Base-by-base conservation (phyloP, 805 yeast genomes). In the Ogataea nonfermentans region DNA sequence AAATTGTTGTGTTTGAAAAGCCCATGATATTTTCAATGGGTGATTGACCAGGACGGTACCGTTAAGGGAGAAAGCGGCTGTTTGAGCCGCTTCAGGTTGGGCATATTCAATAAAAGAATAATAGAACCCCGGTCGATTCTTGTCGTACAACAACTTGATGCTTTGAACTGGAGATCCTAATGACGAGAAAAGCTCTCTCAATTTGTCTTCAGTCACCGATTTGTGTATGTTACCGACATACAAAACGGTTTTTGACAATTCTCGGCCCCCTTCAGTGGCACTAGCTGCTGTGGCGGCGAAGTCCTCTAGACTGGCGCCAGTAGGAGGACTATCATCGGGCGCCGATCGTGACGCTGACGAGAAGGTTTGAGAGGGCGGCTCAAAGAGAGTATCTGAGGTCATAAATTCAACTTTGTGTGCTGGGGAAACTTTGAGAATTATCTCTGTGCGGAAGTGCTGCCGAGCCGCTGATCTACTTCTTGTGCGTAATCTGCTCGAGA, bases 61-160 rank as follows among this genome's bases (percentile, higher is more conserved):
- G 51, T 82, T 75, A 43, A 85, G 66, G 9, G 77, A 64, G 36
- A 71, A 72, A 38, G 80, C 66, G 1, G 93, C 91, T 45, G 67
- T 65, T 26, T 70, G 73, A 2, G 95, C 95, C 23, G 70, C 68
- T 23, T 65, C 68, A 28, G 77, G 71, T 35, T 65, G 66, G 17
- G 71, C 78, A 51, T 76, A 88, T 61, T 87, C 95, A 38, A 89
- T 77, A 60, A 89, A 88, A 2, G 95, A 95, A 62, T 87, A 89
- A 57, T 84, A 84, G 59, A 76, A 79, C 10, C 86, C 85, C 8
- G 74, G 76, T 47, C 72, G 70, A 60, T 84, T 85, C 61, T 84
- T 85, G 55, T 88, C 96, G 45, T 78, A 74, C 44, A 88, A 67
- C 29, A 89, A 68, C 62, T 86, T 88, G 43, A 85, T 76, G 15